Evolutionary conservation across 2,329 filamentous ascomycete genomes (phyloP).

Genomic region (Talaromyces pinophilus): DNA sequence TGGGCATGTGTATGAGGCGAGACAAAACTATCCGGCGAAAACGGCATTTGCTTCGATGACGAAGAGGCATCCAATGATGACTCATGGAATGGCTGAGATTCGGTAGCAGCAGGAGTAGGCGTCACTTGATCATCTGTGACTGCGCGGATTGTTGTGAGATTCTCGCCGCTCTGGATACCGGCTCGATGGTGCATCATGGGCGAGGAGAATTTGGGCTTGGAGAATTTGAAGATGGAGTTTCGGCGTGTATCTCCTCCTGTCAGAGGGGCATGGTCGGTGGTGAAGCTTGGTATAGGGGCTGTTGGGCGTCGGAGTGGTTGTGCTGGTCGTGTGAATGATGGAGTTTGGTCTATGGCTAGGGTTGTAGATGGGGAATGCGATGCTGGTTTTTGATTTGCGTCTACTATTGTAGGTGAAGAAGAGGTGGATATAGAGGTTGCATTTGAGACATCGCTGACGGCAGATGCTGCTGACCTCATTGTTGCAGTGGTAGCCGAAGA

Average conservation of each 20-base stretch:
- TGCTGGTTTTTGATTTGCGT: neutral
- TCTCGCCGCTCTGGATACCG: conserved; percentile 12
- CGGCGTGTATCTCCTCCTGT: neutral
- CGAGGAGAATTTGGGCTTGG: neutral
- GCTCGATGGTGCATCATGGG: neutral
- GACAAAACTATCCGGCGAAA: conserved; percentile 15
- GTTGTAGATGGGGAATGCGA: neutral
- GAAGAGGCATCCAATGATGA: neutral
- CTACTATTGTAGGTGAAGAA: conserved; percentile 1
- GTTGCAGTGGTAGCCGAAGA: conserved; percentile 19
- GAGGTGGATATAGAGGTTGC: neutral
- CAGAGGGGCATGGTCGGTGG: neutral
- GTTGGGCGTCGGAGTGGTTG: conserved; percentile 15
- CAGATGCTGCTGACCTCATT: conserved; percentile 14
- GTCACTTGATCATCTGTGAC: neutral
- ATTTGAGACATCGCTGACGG: neutral
- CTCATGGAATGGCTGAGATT: neutral
- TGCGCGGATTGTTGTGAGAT: conserved; percentile 7
- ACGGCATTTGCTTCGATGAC: conserved; percentile 12
- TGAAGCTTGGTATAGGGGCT: neutral
- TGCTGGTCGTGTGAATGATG: neutral
- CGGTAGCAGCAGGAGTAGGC: no score
- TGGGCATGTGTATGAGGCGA: neutral
- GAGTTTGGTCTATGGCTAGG: neutral
- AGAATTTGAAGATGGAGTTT: conserved; percentile 7